These are phyloP conservation scores for Magnusiomyces suaveolens DNA, from an alignment of 1,139 yeast species.

Conservation along the genomic window DNA sequence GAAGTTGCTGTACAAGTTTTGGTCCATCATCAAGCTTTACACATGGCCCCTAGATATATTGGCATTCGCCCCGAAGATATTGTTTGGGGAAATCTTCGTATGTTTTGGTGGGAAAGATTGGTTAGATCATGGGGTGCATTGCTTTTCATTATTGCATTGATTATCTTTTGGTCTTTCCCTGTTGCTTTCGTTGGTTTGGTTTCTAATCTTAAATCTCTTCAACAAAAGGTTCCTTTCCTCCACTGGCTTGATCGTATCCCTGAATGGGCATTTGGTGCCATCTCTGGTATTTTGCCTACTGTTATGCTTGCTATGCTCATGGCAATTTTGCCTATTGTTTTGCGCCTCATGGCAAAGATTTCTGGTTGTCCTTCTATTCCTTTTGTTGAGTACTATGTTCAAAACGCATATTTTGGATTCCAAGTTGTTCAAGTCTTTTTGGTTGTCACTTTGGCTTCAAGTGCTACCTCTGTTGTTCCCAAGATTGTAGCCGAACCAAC, in stretches of 20 bases:
- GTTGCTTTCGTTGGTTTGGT: slow-evolving; percentile 93
- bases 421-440: slow-evolving; percentile 74
- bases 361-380: slow-evolving; percentile 66
- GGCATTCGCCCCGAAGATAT: slow-evolving; percentile 75
- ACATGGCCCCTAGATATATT: slow-evolving; percentile 50
- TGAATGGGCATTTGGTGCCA: slow-evolving; percentile 54
- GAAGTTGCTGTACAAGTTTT: slow-evolving; percentile 79
- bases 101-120: slow-evolving; percentile 78
- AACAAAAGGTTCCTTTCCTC: slow-evolving; percentile 58
- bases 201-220: slow-evolving; percentile 70
- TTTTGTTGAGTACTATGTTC: slow-evolving; percentile 70
- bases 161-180: slow-evolving; percentile 87
- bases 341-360: slow-evolving; percentile 60
- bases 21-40: slow-evolving; percentile 57
- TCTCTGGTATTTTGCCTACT: slow-evolving; percentile 82
- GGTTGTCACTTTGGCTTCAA: slow-evolving; percentile 70
- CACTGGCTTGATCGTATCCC: slow-evolving; percentile 67
- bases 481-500: slow-evolving; percentile 55
- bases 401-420: slow-evolving; percentile 79
- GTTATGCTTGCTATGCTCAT: slow-evolving; percentile 71
- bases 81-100: slow-evolving; percentile 75
- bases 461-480: slow-evolving; percentile 70
- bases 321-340: slow-evolving; percentile 74
- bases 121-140: slow-evolving; percentile 50
- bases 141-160: slow-evolving; percentile 46